phyloP scores from a whole-genome alignment of 805 yeast genomes.

The Naumovozyma dairenensis region DNA sequence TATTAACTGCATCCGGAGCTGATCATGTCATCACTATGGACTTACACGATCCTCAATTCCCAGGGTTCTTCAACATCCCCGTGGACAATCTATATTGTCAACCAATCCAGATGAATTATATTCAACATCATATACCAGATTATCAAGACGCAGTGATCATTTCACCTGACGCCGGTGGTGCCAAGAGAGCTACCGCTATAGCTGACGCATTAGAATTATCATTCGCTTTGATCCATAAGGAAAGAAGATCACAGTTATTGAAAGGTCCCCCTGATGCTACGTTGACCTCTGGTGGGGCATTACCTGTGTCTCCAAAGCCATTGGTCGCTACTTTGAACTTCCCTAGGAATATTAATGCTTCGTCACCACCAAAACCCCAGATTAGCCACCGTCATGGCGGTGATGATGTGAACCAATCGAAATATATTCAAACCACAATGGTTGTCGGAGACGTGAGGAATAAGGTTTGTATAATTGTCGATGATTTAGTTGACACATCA shows the following conservation, averaged over 20 bases:
- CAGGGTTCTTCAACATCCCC: conserved; percentile 93
- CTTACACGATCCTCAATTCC: conserved; percentile 94
- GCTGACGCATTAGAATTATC: conserved; percentile 85
- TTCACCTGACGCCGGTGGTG: conserved; percentile 99
- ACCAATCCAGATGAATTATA: conserved; percentile 80
- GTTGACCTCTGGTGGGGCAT: conserved; percentile 21
- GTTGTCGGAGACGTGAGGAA: conserved; percentile 89
- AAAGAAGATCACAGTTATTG: conserved; percentile 47
- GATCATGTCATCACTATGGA: conserved; percentile 97
- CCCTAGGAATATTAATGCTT: not conserved
- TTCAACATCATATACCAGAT: conserved; percentile 65
- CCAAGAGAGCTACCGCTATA: conserved; percentile 87
- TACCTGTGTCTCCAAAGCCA: conserved; percentile 14
- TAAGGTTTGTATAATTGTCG: conserved; percentile 80
- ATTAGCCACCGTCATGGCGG: conserved; percentile 9
- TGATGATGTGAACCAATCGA: conserved; percentile 16
- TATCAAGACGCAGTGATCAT: conserved; percentile 81
- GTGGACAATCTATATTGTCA: conserved; percentile 88
- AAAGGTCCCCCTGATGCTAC: conserved; percentile 30
- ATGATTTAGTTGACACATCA: conserved; percentile 90
- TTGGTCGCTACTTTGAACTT: conserved; percentile 9
- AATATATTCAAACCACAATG: conserved; percentile 71
- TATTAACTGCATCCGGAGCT: conserved; percentile 87
- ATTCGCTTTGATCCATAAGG: conserved; percentile 93
- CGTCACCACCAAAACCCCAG: not conserved